These are phyloP conservation scores for Stephania yunnanensis DNA, from an alignment of 164 flowering plant genomes.

Conservation along the genomic window DNA sequence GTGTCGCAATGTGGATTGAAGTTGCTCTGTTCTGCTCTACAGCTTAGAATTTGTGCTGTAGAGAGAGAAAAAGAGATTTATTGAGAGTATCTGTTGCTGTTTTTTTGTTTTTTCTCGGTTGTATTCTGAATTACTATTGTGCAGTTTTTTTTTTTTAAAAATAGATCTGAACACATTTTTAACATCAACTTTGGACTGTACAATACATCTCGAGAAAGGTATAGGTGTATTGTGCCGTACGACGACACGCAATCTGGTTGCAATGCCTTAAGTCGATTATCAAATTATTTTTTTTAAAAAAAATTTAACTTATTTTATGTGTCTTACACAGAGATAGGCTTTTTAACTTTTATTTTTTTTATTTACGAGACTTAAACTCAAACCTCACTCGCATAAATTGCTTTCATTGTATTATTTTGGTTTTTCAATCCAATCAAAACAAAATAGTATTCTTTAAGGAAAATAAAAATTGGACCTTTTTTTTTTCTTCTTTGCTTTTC, in stretches of 20 bases:
- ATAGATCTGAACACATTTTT: too few relatives aligned
- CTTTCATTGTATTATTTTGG: background rate
- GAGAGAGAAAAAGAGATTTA: background rate
- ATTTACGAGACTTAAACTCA: too few relatives aligned
- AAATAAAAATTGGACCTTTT: background rate
- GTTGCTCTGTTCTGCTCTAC: background rate
- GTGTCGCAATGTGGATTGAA: background rate
- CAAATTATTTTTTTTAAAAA: too few relatives aligned
- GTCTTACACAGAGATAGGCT: too few relatives aligned
- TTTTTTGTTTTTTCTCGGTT: background rate
- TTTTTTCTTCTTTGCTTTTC: background rate
- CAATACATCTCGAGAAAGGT: too few relatives aligned
- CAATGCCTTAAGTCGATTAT: too few relatives aligned
- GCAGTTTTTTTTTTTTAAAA: too few relatives aligned
- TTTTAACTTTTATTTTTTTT: too few relatives aligned
- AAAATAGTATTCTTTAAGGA: background rate
- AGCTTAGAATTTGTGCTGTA: background rate
- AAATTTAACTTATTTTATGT: too few relatives aligned
- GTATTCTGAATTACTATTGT: background rate
- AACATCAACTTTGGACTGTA: too few relatives aligned
- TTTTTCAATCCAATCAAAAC: background rate
- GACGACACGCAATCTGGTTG: too few relatives aligned
- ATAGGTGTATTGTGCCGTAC: too few relatives aligned
- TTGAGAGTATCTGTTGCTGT: background rate
- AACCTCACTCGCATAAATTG: background rate